These are phyloP conservation scores for Hanseniaspora meyeri DNA, from an alignment of 805 yeast species.

Conservation along the genomic window DNA sequence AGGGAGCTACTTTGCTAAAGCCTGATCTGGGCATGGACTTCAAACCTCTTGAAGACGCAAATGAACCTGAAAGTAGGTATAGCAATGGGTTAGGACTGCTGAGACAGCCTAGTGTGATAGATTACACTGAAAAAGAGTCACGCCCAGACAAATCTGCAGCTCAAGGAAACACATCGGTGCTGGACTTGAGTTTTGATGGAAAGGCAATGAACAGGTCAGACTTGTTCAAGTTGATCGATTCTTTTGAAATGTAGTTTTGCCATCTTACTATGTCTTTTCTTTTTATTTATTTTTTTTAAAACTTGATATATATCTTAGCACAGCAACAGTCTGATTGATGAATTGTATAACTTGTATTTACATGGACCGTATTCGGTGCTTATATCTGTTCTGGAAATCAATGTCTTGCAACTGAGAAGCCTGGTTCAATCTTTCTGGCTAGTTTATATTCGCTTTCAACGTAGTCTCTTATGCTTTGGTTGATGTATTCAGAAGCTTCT, in stretches of 20 bases:
- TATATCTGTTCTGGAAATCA: neutral
- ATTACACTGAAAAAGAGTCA: neutral
- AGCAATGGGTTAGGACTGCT: neutral
- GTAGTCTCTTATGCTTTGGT: neutral
- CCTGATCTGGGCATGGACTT: neutral
- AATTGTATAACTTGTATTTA: neutral
- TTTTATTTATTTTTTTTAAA: no score
- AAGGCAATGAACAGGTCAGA: slow-evolving; percentile 35
- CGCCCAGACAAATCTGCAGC: neutral
- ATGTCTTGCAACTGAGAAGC: slow-evolving; percentile 8
- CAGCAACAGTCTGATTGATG: neutral
- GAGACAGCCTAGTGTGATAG: neutral
- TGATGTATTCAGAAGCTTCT: neutral
- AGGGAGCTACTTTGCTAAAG: neutral
- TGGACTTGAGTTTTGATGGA: slow-evolving; percentile 36
- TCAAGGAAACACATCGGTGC: slow-evolving; percentile 12
- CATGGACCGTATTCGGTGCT: neutral
- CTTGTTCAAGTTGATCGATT: slow-evolving; percentile 32
- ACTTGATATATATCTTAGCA: no score
- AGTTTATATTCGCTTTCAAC: neutral
- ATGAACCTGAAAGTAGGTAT: neutral
- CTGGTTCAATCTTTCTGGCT: slow-evolving; percentile 11
- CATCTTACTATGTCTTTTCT: no score
- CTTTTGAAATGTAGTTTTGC: slow-evolving; percentile 17
- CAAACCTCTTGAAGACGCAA: neutral